Base-by-base conservation (phyloP, 1,284 basidiomycete genomes). In the Malassezia pachydermatis region DNA sequence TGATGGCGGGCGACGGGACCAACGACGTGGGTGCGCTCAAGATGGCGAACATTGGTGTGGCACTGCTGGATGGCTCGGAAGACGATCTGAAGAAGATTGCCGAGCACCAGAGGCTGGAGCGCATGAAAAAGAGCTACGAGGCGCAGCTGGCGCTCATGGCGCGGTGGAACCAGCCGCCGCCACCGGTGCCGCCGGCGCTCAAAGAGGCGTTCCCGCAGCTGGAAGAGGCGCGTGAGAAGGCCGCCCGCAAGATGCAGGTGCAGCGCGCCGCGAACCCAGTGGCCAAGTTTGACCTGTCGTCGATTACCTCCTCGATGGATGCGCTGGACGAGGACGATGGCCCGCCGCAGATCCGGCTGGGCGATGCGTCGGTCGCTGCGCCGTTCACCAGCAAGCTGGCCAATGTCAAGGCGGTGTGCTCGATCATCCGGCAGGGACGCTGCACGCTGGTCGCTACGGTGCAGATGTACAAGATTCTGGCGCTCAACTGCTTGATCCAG, bases 381-480 rank as follows among this genome's bases (percentile, higher is more conserved):
- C 68, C 68, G 16, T 71, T 71, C 25, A 71, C 68, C 14, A 62
- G 58, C 33, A 71, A 71, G 45, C 45, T 71, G 16, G 51, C 56
- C 29, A 60, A 65, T 30, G 65, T 71, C 13, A 49, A 48, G 22
- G 46, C 60, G 41, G 54, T 69, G 23, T 47, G 59, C 14, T 54
- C 65, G 24, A 68, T 71, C 39, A 65, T 71, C 41, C 57, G 67
- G 9, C 68, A 71, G 41, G 68, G 68, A n/a, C 43, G 68, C 10
- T 69, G 62, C 32, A 69, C 67, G 40, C 53, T 71, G 23, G 68
- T 71, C 7, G 63, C 68, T 5, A 67, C 64, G 33, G 64, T 67
- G 35, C 68, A 71, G 55, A 69, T 67, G 68, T 67, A 71, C 60
- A 71, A 71, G 59, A 71, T 70, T 33, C 55, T 71, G 5, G 68